Base-by-base conservation (phyloP, 2,329 filamentous ascomycete genomes). In the Penicillium aurantiogriseum region DNA sequence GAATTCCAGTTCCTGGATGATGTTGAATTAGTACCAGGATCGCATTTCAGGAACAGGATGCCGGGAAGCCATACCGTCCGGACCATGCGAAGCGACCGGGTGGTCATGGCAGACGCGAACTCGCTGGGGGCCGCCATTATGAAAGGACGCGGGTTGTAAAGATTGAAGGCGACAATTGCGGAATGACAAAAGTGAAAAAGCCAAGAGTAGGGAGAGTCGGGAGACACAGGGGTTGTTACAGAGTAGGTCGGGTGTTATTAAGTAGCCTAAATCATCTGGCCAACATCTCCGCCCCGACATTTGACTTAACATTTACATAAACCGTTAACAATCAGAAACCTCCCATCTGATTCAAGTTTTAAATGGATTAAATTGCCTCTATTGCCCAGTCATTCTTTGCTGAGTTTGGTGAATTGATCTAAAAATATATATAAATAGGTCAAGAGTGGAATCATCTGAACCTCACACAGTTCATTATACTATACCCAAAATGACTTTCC, bases 21-120 rank as follows among this genome's bases (percentile, higher is more conserved):
- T 56, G 56, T 27, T 58, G 42, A 21, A 38, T 54, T 36, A 54
- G 65, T 58, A 29, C 27, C 40, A 47, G 13, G 49, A 25, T 5
- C n/a, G 36, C 13, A 39, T 45, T 40, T 52, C 42, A 52, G 44
- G 23, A 49, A 48, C 46, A 49, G 45, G 36, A 52, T 42, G 53
- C 56, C 40, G 44, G 50, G 58, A 56, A 44, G 51, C 73, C 85
- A 67, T 80, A 92, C 91, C 71, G 88, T 91, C 79, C 91, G 92
- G 80, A 96, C 92, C 69, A 85, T 88, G 64, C 91, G 88, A 71
- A 96, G 85, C 71, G 91, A 92, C 78, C 91, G 86, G 80, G 93
- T 94, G 77, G 88, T 86, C 83, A 85, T 83, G 45, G 85, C 85
- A 58, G 79, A 76, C 59, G 68, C 62, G 61, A 76, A 70, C 48